Evolutionary conservation across 2,329 filamentous ascomycete species (phyloP).

Genomic region (Aspergillus pseudoterreus): DNA sequence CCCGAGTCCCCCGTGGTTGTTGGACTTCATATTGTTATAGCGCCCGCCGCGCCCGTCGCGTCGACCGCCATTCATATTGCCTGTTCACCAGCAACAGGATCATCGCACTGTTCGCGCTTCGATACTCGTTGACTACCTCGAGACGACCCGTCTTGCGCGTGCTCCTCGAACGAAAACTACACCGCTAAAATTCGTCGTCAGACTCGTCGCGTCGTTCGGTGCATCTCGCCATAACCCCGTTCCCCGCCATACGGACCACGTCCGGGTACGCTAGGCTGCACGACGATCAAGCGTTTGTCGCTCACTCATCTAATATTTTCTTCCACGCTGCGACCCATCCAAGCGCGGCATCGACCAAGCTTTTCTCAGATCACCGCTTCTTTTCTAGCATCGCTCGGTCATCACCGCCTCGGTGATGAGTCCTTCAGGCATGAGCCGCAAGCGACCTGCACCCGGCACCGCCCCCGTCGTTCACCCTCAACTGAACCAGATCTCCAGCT

Average conservation of each 20-base stretch:
- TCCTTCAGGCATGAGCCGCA: conserved; percentile 52
- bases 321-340: neutral
- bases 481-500: conserved; percentile 50
- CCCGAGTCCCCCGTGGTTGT: neutral
- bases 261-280: neutral
- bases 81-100: neutral
- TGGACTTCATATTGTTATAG: neutral
- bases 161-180: neutral
- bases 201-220: neutral
- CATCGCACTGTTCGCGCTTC: neutral
- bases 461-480: conserved; percentile 59
- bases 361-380: neutral
- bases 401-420: conserved; percentile 28
- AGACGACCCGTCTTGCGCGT: neutral
- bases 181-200: too few species aligned
- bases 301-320: neutral
- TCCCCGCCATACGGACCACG: neutral
- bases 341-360: neutral
- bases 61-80: neutral
- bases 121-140: neutral
- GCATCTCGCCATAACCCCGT: neutral
- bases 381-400: conserved; percentile 7
- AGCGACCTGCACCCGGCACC: conserved; percentile 70
- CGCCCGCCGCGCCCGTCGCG: neutral
- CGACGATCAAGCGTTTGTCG: neutral